Conservation (phyloP, 163 green algal genomes). For the Chlorella variabilis region DNA sequence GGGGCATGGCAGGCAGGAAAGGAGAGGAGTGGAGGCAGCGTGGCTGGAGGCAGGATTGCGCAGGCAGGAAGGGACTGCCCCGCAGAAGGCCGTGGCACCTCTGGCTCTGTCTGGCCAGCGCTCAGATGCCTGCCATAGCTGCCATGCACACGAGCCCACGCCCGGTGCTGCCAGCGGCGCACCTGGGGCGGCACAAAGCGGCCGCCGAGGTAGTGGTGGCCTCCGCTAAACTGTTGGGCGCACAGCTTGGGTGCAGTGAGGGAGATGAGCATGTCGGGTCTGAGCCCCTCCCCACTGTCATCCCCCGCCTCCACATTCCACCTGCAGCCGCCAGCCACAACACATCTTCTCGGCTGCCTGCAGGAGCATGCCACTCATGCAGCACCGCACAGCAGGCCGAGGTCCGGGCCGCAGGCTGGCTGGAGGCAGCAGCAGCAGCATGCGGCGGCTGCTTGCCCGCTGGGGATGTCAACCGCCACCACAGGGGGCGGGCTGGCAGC, state of each 20-base stretch:
- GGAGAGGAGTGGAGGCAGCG: too few species aligned
- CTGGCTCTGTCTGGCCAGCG: too few species aligned
- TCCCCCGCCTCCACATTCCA: conserved; percentile 92
- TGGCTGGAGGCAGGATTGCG: neutral
- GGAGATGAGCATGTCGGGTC: conserved; percentile 92
- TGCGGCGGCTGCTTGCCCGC: neutral
- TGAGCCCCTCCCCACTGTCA: conserved; percentile 54
- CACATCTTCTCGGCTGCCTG: neutral
- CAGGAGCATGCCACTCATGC: neutral
- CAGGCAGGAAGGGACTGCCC: too few species aligned
- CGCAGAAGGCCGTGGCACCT: too few species aligned
- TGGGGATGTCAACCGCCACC: conserved; percentile 91
- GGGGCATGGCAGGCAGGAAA: neutral
- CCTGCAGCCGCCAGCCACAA: conserved; percentile 39
- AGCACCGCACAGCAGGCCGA: neutral
- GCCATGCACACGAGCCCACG: too few species aligned
- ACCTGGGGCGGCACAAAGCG: conserved; percentile 38
- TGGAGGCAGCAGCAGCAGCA: too few species aligned
- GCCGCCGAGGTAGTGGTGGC: conserved; percentile 94
- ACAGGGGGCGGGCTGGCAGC: conserved; percentile 50
- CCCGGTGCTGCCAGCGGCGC: neutral
- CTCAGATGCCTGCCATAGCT: too few species aligned
- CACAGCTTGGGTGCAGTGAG: conserved; percentile 95
- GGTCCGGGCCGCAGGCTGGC: too few species aligned
- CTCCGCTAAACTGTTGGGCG: conserved; percentile 81